A percentile compares a stretch with the other conserved stretches of the same genome.
These are phyloP conservation scores for Phascolomyces articulosus DNA, from an alignment of 371 early-diverging fungal genomes.

Conservation along the genomic window DNA sequence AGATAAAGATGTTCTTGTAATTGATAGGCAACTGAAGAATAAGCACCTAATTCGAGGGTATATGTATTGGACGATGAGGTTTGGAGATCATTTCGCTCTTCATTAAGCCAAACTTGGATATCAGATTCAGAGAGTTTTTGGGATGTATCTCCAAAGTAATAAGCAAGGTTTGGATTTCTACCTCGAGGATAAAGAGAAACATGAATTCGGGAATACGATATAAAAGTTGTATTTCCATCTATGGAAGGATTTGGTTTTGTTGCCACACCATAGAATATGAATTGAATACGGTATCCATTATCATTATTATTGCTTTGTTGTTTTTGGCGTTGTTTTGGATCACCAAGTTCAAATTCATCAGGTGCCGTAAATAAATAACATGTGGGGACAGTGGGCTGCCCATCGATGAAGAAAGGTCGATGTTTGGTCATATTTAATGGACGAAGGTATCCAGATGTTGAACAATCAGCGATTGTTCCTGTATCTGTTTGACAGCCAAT, in stretches of 20 bases:
- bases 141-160: constrained; percentile 18
- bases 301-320: constrained; percentile 10
- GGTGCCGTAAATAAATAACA: constrained; percentile 8
- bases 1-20: constrained; percentile 22
- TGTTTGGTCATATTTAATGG: constrained; percentile 22
- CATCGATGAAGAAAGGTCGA: constrained; percentile 21
- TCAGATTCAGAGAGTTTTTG: constrained; percentile 11
- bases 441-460: constrained; percentile 9
- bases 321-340: constrained; percentile 11
- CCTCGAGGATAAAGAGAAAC: constrained; percentile 23
- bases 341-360: constrained; percentile 18
- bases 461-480: constrained; percentile 17
- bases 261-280: constrained; percentile 17
- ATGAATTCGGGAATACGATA: constrained; percentile 17
- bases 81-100: constrained; percentile 28
- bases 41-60: constrained; percentile 17
- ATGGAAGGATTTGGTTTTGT: constrained; percentile 9
- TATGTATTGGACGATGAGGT: constrained; percentile 19
- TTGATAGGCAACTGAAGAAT: constrained; percentile 22
- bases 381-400: constrained; percentile 17
- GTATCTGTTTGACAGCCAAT: constrained; percentile 19
- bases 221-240: neutral
- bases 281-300: constrained; percentile 12
- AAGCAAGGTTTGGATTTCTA: constrained; percentile 25
- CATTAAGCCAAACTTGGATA: constrained; percentile 18